Base-by-base conservation (phyloP, 768 basidiomycete genomes). In the Mycena rosella region DNA sequence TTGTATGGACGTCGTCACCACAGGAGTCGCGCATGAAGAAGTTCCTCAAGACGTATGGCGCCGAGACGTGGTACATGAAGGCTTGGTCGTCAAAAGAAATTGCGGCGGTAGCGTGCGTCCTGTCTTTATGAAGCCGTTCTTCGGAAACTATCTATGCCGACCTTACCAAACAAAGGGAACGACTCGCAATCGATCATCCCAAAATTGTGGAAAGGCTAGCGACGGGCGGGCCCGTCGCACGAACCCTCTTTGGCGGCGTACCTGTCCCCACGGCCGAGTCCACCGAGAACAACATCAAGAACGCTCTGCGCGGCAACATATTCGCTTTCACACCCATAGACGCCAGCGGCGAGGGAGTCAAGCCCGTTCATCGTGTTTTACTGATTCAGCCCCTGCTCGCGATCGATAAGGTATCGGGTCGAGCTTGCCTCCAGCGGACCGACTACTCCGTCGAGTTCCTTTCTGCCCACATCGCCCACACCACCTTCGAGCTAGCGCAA, bases 1-100 rank as follows among this genome's bases (percentile, higher is more conserved):
- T 60, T 18, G 24, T 60, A 22, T 60, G 58, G 58, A 60, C 58
- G 32, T 47, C 58, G 22, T 49, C 58, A 34, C 56, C 40, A 29
- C 26, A 14, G 18, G 44, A 48, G 30, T 34, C 30, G n/a, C 45
- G 58, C 29, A 24, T 24, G 45, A 22, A 42, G 45, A 4, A 36
- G 1, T 60, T 60, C 45, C n/a, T 32, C 30, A 60, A 49, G 45
- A 22, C 7, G 29, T 60, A 34, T 36, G 29, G 44, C 22, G 58
- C 58, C 13, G 45, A 60, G 32, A 13, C 5, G 32, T 60, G 58
- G 58, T 48, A 34, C 29, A 49, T 60, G 44, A 60, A 49, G 58
- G 10, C 45, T 7, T 60, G 58, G 58, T 32, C 44, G 17, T n/a
- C 58, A n/a, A 36, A 24, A 29, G 58, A 60, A 49, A 60, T 60